phyloP scores from a whole-genome alignment of 805 yeast species.

The Lachancea thermotolerans region DNA sequence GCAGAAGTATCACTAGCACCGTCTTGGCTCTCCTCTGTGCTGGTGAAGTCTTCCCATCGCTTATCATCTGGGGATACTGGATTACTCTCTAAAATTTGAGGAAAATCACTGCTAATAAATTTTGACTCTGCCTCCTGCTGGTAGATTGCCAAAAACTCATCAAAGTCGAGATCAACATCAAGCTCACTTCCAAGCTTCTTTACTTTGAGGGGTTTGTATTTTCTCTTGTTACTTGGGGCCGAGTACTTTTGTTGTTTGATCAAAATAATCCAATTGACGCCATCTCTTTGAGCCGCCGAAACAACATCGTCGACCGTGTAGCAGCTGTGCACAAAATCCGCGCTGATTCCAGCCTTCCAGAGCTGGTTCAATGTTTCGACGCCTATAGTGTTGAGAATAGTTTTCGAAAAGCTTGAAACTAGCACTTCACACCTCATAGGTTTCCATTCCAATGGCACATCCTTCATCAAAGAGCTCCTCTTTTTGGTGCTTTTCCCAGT shows the following conservation, averaged over 20 bases:
- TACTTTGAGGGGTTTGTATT: conserved; percentile 70
- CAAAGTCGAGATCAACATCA: conserved; percentile 68
- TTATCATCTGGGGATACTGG: conserved; percentile 18
- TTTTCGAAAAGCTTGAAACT: conserved; percentile 59
- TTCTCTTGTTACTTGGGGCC: conserved; percentile 35
- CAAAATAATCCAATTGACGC: conserved; percentile 69
- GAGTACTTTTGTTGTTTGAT: conserved; percentile 57
- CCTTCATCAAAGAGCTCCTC: conserved; percentile 33
- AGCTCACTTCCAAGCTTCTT: conserved; percentile 51
- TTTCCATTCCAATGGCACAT: conserved; percentile 40
- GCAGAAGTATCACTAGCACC: conserved; percentile 19
- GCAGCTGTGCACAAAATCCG: conserved; percentile 54
- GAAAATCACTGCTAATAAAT: conserved; percentile 9
- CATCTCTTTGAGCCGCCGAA: conserved; percentile 57
- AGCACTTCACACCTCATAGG: conserved; percentile 74
- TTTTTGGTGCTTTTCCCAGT: conserved; percentile 28
- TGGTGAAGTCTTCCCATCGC: conserved; percentile 27
- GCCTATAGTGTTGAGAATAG: conserved; percentile 52
- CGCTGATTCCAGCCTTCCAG: conserved; percentile 75
- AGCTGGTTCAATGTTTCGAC: conserved; percentile 54
- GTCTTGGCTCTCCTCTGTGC: conserved; percentile 25
- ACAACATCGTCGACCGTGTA: conserved; percentile 57
- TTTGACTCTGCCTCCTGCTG: conserved; percentile 25
- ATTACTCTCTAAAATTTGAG: conserved; percentile 16
- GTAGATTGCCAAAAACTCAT: conserved; percentile 51